Evolutionary conservation across 306 rosid species (phyloP), one percentile per base, ranked within the genome.

Genomic region (Arachis hypogaea): DNA sequence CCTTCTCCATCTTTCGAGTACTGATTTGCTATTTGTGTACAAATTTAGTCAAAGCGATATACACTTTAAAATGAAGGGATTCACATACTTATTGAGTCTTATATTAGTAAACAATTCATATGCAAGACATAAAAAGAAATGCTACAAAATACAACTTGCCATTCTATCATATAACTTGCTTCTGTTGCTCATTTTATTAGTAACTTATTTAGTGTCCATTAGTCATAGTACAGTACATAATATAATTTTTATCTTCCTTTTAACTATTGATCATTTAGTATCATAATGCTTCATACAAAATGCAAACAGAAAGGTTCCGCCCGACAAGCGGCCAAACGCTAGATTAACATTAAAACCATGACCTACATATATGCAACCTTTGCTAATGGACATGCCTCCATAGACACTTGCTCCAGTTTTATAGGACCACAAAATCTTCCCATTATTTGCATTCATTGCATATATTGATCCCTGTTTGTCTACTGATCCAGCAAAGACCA

Each of bases 281-380:
- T 59, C 5, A 46, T 12, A 5, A 59, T 5, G 7, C 36, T 57
- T 16, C 12, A 78, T 66, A 50, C 91, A 88, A 11, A 86, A 88
- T 0, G 96, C 87, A 68, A 68, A 90, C 45, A 90, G 79, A 0
- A 86, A 81, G 28, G 81, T 81, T 57, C 96, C 91, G 5, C 80
- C 71, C 0, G 91, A 86, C 12, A 59, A 77, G 45, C 61, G 84
- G 40, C 11, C 1, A 57, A 4, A 4, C 14, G 77, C 82, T 0
- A 71, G 22, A 56, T 4, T 0, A 1, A 63, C 82, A 71, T 16
- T 82, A 76, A 86, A 90, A n/a, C 92, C 92, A 78, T 82, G 69
- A 4, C 89, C 93, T 0, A 83, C 51, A 56, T 79, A 88, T n/a
- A 90, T 55, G 79, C 90, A 90, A 8, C 88, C 93, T 1, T 85